Base-by-base conservation (phyloP, 306 rosid genomes). In the Luffa aegyptiaca region DNA sequence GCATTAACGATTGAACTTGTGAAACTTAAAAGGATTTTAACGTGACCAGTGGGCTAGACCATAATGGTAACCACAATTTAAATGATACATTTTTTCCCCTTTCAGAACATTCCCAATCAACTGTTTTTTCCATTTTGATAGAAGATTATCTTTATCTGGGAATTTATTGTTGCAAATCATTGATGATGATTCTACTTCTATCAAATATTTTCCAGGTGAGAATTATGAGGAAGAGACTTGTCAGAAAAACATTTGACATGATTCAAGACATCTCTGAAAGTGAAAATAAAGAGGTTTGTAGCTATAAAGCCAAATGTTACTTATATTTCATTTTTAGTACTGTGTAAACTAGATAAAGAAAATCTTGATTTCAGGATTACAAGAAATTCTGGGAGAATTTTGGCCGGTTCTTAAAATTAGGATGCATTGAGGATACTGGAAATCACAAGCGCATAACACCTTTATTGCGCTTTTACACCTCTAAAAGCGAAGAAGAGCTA, bases 311-410 rank as follows among this genome's bases (percentile, higher is more conserved):
- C 59, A n/a, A 37, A 35, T 3, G 10, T 79, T 17, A 76, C 61
- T 77, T 35, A 39, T 33, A 76, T 80, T 81, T 74, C 59, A 13
- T 8, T 79, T 37, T 81, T 31, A 56, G 79, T 75, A 31, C 77
- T 84, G 9, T 83, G 77, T 41, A 75, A 76, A 51, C 80, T 75
- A 61, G 33, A 13, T 20, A 73, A 63, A 42, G 61, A 69, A 56
- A 80, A 64, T 16, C 80, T 58, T 49, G 76, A 62, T 84, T 83
- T 53, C 87, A 94, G 98, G 97, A 93, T 83, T 96, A 93, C 90
- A 96, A 91, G 88, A 96, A 96, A 88, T 87, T 96, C 77, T 96
- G 98, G 99, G 99, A 96, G 90, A 96, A 93, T 93, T 96, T 93
- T 75, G 99, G 99, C 75, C 88, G 99, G 83, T 93, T 96, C 57